A percentile compares a stretch with the other conserved stretches of the same genome.
Evolutionary conservation across 2,329 filamentous ascomycete genomes (phyloP).

Genomic region (Hymenoscyphus infarciens): DNA sequence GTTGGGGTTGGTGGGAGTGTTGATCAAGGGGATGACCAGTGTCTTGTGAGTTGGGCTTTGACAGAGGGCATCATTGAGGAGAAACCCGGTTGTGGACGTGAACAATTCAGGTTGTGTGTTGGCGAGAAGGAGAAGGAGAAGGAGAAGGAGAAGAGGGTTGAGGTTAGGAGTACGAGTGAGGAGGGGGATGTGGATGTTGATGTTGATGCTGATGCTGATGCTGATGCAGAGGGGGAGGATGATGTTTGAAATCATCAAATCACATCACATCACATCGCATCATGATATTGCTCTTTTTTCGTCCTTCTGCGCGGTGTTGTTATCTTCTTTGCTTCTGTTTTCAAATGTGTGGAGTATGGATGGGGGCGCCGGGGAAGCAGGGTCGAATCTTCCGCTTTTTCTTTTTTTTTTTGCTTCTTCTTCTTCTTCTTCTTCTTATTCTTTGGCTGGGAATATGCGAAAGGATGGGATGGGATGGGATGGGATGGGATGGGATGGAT

Average conservation of each 20-base stretch:
- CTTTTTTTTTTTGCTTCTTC: neutral
- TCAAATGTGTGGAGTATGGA: neutral
- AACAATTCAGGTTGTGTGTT: constrained; percentile 5
- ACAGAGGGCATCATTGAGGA: constrained; percentile 22
- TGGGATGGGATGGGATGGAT: no score
- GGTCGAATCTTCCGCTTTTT: neutral
- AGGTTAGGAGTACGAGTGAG: neutral
- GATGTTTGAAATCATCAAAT: constrained; percentile 11
- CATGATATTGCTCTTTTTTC: neutral
- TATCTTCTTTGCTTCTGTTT: neutral
- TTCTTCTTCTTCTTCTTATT: no score
- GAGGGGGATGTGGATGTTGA: constrained; percentile 21
- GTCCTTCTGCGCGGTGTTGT: neutral
- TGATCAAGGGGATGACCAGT: constrained; percentile 18
- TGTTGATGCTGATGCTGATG: no score
- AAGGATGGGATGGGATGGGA: neutral
- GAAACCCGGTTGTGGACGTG: constrained; percentile 10
- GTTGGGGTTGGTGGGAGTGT: neutral
- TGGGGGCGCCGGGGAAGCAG: neutral
- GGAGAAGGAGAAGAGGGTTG: neutral
- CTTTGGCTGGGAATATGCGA: neutral
- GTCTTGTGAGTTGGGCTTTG: constrained; percentile 27
- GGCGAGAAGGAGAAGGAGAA: neutral
- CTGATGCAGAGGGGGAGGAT: constrained; percentile 27
- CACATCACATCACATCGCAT: neutral